Conservation (phyloP, 805 yeast species). For the Torulaspora quercuum region DNA sequence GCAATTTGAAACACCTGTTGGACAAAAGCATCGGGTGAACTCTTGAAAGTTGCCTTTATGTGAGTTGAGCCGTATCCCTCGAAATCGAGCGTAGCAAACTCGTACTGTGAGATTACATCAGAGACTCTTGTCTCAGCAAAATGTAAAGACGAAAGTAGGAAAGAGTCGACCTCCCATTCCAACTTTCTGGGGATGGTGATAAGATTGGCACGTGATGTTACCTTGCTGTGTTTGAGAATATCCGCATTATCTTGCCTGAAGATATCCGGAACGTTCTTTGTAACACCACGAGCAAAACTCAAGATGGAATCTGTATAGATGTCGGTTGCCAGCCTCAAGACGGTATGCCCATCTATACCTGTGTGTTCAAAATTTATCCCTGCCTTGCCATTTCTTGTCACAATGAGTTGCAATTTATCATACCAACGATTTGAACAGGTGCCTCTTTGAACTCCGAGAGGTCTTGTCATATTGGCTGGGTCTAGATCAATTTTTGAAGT, state of each 20-base stretch:
- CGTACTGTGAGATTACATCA: conserved; percentile 85
- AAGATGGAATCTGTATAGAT: conserved; percentile 87
- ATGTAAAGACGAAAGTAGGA: conserved; percentile 71
- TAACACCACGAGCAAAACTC: conserved; percentile 79
- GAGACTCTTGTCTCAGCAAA: conserved; percentile 88
- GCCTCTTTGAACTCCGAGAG: conserved; percentile 78
- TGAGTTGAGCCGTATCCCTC: conserved; percentile 63
- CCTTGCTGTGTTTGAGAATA: neutral
- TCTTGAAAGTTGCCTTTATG: conserved; percentile 72
- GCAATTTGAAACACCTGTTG: conserved; percentile 94
- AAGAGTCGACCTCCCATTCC: conserved; percentile 82
- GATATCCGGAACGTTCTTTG: conserved; percentile 47
- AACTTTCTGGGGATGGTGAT: conserved; percentile 78
- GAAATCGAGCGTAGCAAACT: conserved; percentile 77
- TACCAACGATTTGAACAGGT: conserved; percentile 95
- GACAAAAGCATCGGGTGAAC: conserved; percentile 90
- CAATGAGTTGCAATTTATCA: conserved; percentile 83
- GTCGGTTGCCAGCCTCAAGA: conserved; percentile 80
- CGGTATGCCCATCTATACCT: conserved; percentile 95
- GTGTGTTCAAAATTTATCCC: conserved; percentile 94
- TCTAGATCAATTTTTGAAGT: conserved; percentile 63
- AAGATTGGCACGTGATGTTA: conserved; percentile 36
- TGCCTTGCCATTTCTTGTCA: conserved; percentile 85
- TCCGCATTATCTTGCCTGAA: conserved; percentile 19
- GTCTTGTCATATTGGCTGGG: conserved; percentile 17